These are phyloP conservation scores for Macrocystidia cucumis DNA, from an alignment of 1,284 basidiomycete genomes.

Conservation along the genomic window DNA sequence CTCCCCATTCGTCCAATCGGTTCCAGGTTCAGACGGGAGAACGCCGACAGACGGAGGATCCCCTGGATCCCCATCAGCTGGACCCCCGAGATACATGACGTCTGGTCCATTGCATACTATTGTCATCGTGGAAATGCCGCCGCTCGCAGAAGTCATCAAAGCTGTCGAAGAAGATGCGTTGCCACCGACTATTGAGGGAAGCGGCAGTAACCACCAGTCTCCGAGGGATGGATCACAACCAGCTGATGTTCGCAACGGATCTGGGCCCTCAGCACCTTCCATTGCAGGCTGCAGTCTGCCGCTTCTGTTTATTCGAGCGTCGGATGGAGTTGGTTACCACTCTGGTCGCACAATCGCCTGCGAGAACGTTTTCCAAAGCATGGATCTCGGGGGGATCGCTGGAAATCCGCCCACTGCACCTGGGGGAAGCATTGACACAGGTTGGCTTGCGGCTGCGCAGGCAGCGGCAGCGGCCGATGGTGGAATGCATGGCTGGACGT, in stretches of 20 bases:
- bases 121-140: constrained; percentile 73
- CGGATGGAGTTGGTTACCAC: constrained; percentile 77
- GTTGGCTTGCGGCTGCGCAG: constrained; percentile 63
- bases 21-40: constrained; percentile 17
- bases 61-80: constrained; percentile 19
- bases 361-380: constrained; percentile 68
- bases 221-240: constrained; percentile 19
- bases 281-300: constrained; percentile 60
- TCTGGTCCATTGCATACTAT: constrained; percentile 58
- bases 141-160: constrained; percentile 62
- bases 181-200: constrained; percentile 31
- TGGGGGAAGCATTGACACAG: constrained; percentile 39
- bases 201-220: constrained; percentile 25
- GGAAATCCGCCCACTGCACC: constrained; percentile 29
- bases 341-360: constrained; percentile 78
- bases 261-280: constrained; percentile 27
- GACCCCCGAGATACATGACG: constrained; percentile 38
- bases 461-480: constrained; percentile 50
- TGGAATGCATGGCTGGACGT: constrained; percentile 60
- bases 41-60: constrained; percentile 24
- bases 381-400: constrained; percentile 42
- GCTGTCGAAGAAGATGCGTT: constrained; percentile 63
- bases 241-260: constrained; percentile 16
- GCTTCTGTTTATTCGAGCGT: constrained; percentile 66
- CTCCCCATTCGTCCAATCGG: constrained; percentile 40